phyloP scores from a whole-genome alignment of 179 eudicot genomes.

The Monotropa hypopitys region DNA sequence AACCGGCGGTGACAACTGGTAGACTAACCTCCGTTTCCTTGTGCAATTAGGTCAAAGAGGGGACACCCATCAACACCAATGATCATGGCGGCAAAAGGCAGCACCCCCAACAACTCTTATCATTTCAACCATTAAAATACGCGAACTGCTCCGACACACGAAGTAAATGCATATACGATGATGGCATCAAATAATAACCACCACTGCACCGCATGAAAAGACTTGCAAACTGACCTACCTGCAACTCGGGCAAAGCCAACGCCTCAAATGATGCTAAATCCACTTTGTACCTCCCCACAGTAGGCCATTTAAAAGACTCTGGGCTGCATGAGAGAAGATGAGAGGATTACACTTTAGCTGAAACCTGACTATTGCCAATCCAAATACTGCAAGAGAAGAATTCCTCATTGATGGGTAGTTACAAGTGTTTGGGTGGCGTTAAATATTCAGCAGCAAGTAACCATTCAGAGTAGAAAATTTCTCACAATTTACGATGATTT shows the following conservation, averaged over 20 bases:
- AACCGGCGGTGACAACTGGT: too few relatives aligned
- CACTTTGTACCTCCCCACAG: conserved; percentile 72
- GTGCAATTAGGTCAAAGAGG: too few relatives aligned
- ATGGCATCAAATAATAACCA: background rate
- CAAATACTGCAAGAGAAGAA: background rate
- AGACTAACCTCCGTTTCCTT: too few relatives aligned
- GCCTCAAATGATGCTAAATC: conserved; percentile 80
- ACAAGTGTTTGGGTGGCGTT: background rate
- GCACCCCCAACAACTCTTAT: too few relatives aligned
- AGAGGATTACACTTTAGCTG: background rate
- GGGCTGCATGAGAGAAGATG: conserved; percentile 31
- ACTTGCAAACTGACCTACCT: conserved; percentile 36
- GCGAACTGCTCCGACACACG: background rate
- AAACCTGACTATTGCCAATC: background rate
- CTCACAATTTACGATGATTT: background rate
- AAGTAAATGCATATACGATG: background rate
- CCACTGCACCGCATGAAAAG: background rate
- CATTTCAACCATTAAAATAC: background rate
- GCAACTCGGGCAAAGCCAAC: conserved; percentile 71
- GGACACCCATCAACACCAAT: too few relatives aligned
- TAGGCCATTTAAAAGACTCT: conserved; percentile 69
- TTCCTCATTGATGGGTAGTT: background rate
- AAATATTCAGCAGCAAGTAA: background rate
- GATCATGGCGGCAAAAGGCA: too few relatives aligned
- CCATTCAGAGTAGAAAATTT: background rate